Evolutionary conservation across 2,329 filamentous ascomycete genomes (phyloP), one percentile per base, ranked within the genome.

Genomic region (Colletotrichum tropicicola): DNA sequence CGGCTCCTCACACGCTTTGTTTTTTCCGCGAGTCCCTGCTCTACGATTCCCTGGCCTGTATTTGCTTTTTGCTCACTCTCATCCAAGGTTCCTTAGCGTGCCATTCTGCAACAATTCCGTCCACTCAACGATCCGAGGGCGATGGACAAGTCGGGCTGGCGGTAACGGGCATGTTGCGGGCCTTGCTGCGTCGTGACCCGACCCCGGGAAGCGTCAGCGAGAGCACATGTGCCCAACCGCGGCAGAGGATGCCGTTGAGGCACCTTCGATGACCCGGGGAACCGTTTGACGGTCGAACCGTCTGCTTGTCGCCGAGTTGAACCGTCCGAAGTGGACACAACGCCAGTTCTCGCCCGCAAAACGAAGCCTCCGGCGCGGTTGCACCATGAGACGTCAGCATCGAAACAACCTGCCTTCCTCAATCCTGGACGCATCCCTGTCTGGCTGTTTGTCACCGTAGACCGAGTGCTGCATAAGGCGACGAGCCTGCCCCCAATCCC

Each of bases 61-160:
- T 9, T 57, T 57, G 32, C 62, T 65, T 57, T 51, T 65, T 48
- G 12, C 25, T 49, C 28, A 7, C 56, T 21, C 43, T 44, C 37
- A 37, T 41, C 37, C 51, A 37, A 27, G 30, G 35, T 35, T 21
- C 37, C 39, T 64, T 64, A 66, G 63, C 63, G 63, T 53, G 23
- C 39, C 39, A 47, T 63, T 66, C 63, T 66, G 63, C 63, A 66
- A 66, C 63, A 64, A 43, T 47, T 57, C 23, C 25, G 32, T 39
- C 41, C 47, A 52, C 41, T 28, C 59, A 48, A 28, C 51, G 47
- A 63, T 63, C 21, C 32, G 28, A 59, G 19, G 32, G 25, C 21
- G 8, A 23, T 48, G 55, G 30, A 27, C 55, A 27, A 25, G 30
- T 52, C 32, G 17, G 37, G 25, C 41, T 51, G 37, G 28, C 48